Evolutionary conservation across 2,329 filamentous ascomycete species (phyloP).

Genomic region (Stromatinia cepivora): DNA sequence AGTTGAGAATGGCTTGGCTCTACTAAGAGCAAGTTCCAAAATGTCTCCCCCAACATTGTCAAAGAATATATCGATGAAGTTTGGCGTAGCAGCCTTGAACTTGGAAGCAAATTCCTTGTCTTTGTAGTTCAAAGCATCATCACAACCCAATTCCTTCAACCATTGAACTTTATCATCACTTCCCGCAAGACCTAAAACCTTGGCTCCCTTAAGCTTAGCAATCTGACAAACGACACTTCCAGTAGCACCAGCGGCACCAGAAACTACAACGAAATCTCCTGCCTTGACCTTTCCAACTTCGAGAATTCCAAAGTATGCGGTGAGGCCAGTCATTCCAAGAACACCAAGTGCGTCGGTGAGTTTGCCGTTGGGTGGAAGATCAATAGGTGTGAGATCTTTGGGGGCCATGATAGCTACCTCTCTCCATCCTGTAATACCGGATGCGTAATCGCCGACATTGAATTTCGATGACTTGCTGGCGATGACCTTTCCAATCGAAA

Average conservation of each 20-base stretch:
- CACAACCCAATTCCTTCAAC: slow-evolving; percentile 66
- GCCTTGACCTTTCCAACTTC: slow-evolving; percentile 66
- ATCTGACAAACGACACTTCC: slow-evolving; percentile 77
- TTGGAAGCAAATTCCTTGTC: slow-evolving; percentile 58
- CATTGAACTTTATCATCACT: slow-evolving; percentile 67
- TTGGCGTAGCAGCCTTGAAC: slow-evolving; percentile 59
- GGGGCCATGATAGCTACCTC: slow-evolving; percentile 62
- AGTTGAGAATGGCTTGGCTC: slow-evolving; percentile 62
- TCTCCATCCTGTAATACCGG: slow-evolving; percentile 60
- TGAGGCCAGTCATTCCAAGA: slow-evolving; percentile 67
- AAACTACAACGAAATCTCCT: slow-evolving; percentile 75
- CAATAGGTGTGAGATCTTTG: slow-evolving; percentile 48
- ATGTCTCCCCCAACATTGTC: slow-evolving; percentile 75
- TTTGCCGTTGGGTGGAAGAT: slow-evolving; percentile 46
- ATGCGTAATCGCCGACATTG: slow-evolving; percentile 59
- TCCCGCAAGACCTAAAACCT: slow-evolving; percentile 64
- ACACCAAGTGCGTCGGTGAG: slow-evolving; percentile 62
- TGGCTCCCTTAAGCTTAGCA: slow-evolving; percentile 68
- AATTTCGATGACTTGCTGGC: slow-evolving; percentile 58
- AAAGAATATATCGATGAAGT: slow-evolving; percentile 68
- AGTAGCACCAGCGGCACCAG: slow-evolving; percentile 75
- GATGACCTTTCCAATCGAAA: slow-evolving; percentile 59
- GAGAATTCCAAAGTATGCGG: slow-evolving; percentile 73
- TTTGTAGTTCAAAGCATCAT: slow-evolving; percentile 71
- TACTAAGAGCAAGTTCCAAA: slow-evolving; percentile 62